phyloP scores from a whole-genome alignment of 2,329 filamentous ascomycete species.

The Sordariomycetes sp. region DNA sequence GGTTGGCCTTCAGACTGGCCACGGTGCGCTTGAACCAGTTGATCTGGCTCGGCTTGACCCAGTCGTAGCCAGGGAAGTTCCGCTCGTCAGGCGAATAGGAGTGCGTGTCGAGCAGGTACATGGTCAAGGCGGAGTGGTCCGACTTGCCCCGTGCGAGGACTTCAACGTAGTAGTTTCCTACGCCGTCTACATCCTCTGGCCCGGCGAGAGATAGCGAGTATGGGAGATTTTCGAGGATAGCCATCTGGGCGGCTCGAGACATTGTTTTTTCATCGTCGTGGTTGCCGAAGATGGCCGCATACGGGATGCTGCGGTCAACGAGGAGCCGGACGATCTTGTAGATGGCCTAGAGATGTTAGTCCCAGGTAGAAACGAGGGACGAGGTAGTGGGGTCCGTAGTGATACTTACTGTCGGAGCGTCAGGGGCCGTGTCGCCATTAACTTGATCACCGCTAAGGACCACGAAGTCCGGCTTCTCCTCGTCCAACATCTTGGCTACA shows the following conservation, averaged over 20 bases:
- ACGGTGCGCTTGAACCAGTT: constrained; percentile 86
- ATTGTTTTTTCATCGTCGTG: constrained; percentile 90
- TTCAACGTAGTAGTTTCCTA: constrained; percentile 93
- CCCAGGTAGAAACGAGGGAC: too few species aligned
- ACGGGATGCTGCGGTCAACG: constrained; percentile 81
- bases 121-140: constrained; percentile 80
- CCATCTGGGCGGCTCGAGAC: constrained; percentile 71
- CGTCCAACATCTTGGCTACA: constrained; percentile 70
- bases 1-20: constrained; percentile 62
- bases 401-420: constrained; percentile 74
- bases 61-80: constrained; percentile 88
- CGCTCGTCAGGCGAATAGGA: constrained; percentile 84
- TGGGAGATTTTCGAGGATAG: constrained; percentile 74
- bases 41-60: constrained; percentile 91
- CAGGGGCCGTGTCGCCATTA: constrained; percentile 85
- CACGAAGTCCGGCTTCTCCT: constrained; percentile 89
- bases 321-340: constrained; percentile 87
- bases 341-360: constrained; percentile 50
- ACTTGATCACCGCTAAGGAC: constrained; percentile 91
- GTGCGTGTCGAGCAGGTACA: constrained; percentile 95
- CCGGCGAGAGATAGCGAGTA: constrained; percentile 83
- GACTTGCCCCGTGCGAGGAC: constrained; percentile 71
- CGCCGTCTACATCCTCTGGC: constrained; percentile 74
- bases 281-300: constrained; percentile 91
- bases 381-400: too few species aligned